Conservation (phyloP, 1,284 basidiomycete genomes). For the Heliocybe sulcata region DNA sequence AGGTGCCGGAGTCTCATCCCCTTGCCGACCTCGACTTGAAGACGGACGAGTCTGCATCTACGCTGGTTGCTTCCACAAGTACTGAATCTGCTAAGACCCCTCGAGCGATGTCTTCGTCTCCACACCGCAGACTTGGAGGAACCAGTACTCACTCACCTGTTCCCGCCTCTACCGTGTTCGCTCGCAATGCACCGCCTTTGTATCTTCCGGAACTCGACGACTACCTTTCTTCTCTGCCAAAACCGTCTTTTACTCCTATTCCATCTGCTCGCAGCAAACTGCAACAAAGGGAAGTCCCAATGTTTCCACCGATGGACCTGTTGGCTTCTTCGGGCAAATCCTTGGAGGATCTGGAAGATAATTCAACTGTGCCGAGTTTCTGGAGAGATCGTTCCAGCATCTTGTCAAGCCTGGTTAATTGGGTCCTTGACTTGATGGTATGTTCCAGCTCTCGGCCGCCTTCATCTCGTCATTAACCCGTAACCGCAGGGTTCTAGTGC, state of each 20-base stretch:
- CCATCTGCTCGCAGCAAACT: conserved; percentile 13
- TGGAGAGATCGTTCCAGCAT: conserved; percentile 52
- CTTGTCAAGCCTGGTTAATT: conserved; percentile 31
- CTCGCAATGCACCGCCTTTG: conserved; percentile 46
- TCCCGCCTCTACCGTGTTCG: conserved; percentile 47
- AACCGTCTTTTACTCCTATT: conserved; percentile 28
- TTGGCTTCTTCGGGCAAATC: conserved; percentile 38
- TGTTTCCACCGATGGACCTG: conserved; percentile 59
- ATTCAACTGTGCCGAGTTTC: conserved; percentile 34
- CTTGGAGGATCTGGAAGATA: conserved; percentile 53
- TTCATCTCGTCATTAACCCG: conserved; percentile 4
- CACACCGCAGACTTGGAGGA: not conserved
- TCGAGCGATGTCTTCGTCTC: not conserved
- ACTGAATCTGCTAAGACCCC: not conserved
- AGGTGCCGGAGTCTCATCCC: not conserved
- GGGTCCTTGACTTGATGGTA: conserved; percentile 46
- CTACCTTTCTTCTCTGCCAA: conserved; percentile 40
- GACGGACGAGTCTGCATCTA: not conserved
- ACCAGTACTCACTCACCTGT: conserved; percentile 37
- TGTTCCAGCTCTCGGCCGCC: not conserved
- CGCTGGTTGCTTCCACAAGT: not conserved
- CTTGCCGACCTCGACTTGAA: not conserved
- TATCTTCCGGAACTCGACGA: conserved; percentile 53
- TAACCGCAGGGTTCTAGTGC: conserved; percentile 53
- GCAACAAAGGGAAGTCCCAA: conserved; percentile 17